Evolutionary conservation across 257 asterid species (phyloP), one percentile per base, ranked within the genome.

Genomic region (Rhazya stricta): DNA sequence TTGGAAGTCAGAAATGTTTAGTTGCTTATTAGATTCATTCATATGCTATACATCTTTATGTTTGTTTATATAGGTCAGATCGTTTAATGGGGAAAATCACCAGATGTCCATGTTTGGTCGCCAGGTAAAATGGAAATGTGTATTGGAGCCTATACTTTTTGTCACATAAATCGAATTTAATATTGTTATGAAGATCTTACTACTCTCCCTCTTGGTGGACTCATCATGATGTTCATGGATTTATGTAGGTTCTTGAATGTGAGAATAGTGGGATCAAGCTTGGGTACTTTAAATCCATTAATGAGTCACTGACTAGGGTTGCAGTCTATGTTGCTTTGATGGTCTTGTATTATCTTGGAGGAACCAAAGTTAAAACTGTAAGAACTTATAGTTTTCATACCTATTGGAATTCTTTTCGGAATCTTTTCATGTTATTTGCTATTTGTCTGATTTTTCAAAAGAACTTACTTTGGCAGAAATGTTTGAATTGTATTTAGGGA

Each of bases 351-450:
- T 87, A 87, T 77, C 99, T 94, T 79, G 99, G 99, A 76, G 99
- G 99, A 85, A 88, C 92, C 93, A 92, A 94, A 94, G 99, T 94
- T 54, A 94, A 94, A 85, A 84, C 97, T 78, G 99, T 94, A 92
- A 87, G 97, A 73, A 85, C 76, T 69, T 82, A 48, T 53, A 76
- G 75, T 74, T 71, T 78, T 76, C 77, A 65, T 69, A 60, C 50
- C 58, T n/a, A 6, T 37, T 36, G 48, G 27, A 11, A 29, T 25
- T 45, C 15, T 41, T 29, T 21, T 29, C 50, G 5, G 45, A 21
- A 74, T 63, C 16, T 72, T 27, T 54, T 39, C 32, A 25, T 43
- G 5, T n/a, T 41, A 9, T 53, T 27, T 75, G 58, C 58, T 67
- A 75, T 58, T 58, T 54, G 34, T 37, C 66, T 78, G 46, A 46